These are phyloP conservation scores for Bacterosira constricta DNA, from an alignment of 108 stramenopile species.

Conservation along the genomic window DNA sequence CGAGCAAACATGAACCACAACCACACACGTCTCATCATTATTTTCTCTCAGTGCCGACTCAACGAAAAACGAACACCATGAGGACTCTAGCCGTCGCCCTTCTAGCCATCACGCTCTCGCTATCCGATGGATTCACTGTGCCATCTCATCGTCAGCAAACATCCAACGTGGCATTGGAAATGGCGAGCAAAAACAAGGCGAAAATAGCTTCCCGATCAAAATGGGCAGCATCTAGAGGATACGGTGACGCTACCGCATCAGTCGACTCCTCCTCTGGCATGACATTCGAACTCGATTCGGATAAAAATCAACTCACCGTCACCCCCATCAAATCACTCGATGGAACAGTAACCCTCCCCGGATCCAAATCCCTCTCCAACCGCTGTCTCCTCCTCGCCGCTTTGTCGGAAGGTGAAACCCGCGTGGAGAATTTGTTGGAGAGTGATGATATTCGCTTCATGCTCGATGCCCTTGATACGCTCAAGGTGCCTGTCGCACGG, in stretches of 20 bases:
- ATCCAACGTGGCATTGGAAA: background rate
- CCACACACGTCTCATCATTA: background rate
- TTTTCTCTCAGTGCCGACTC: background rate
- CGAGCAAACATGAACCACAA: too few relatives aligned
- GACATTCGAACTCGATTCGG: conserved; percentile 36
- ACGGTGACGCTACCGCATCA: background rate
- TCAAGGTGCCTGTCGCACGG: conserved; percentile 79
- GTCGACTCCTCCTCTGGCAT: conserved; percentile 10
- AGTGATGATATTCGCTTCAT: conserved; percentile 97
- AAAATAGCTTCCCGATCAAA: conserved; percentile 59
- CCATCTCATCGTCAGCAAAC: background rate
- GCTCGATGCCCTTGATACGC: conserved; percentile 87
- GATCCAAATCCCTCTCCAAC: conserved; percentile 94
- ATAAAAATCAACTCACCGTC: conserved; percentile 66
- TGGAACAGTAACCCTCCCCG: conserved; percentile 92
- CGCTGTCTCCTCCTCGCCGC: conserved; percentile 84
- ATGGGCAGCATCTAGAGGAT: conserved; percentile 63
- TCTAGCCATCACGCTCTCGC: background rate
- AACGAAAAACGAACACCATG: background rate
- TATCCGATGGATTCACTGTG: background rate
- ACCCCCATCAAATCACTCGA: conserved; percentile 76
- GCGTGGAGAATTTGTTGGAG: conserved; percentile 90
- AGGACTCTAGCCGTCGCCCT: conserved; percentile 5
- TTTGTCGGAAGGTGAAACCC: conserved; percentile 69
- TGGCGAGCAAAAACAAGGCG: conserved; percentile 51